A percentile compares a stretch with the other conserved stretches of the same genome.
Evolutionary conservation across 2,329 filamentous ascomycete genomes (phyloP).

Genomic region (Metarhizium sp.): DNA sequence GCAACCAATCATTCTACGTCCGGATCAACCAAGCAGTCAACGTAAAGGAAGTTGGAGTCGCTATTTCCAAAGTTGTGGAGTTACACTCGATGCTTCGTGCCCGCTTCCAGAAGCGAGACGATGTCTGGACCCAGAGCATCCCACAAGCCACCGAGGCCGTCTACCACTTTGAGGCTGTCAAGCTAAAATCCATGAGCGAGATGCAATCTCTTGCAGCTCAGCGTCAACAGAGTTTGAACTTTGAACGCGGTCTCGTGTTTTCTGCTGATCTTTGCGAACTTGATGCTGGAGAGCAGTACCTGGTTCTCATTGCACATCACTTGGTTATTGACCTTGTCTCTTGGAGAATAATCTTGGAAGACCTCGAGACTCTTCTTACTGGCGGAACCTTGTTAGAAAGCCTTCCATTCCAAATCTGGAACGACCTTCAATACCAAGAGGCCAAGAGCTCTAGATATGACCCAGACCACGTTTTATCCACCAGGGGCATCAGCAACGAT

Average conservation of each 20-base stretch:
- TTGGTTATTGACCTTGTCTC: conserved; percentile 34
- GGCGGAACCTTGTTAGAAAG: not conserved
- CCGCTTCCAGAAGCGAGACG: conserved; percentile 1
- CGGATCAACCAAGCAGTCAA: not conserved
- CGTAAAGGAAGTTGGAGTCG: not conserved
- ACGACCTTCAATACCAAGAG: conserved; percentile 23
- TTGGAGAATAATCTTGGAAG: conserved; percentile 33
- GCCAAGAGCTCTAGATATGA: not conserved
- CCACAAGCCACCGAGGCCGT: not conserved
- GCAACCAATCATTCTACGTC: conserved; percentile 2
- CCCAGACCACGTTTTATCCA: not conserved
- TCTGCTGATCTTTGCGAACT: conserved; percentile 4
- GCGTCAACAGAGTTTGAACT: not conserved
- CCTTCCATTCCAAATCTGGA: conserved; percentile 19
- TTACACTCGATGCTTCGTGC: conserved; percentile 8
- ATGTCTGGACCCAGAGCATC: conserved; percentile 1
- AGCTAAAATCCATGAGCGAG: not conserved
- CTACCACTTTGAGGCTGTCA: not conserved
- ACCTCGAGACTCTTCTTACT: conserved; percentile 30
- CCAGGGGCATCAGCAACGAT: not conserved
- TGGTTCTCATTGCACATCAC: conserved; percentile 26
- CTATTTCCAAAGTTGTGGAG: conserved; percentile 2
- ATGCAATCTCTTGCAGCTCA: not conserved
- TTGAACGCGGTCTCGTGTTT: conserved; percentile 1
- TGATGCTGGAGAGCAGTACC: conserved; percentile 10